phyloP scores from a whole-genome alignment of 495 filamentous ascomycete genomes.

The Neurospora sp. region DNA sequence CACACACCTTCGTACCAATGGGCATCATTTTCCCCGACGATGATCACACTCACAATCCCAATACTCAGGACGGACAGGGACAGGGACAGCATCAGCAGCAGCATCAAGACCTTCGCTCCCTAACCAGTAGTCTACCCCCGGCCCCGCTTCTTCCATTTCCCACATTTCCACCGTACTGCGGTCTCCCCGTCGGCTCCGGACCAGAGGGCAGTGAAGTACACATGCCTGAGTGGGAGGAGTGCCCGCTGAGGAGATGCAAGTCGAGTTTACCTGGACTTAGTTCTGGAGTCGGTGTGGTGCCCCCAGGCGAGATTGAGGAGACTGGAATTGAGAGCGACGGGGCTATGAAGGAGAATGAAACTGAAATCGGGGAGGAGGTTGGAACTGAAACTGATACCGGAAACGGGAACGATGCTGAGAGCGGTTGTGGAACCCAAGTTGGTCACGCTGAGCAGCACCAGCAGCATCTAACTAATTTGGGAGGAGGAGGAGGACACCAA shows the following conservation, averaged over 20 bases:
- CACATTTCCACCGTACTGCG: slow-evolving; percentile 7
- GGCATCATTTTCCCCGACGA: background rate
- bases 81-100: background rate
- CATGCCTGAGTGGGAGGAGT: slow-evolving; percentile 14
- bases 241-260: slow-evolving; percentile 4
- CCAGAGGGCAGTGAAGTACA: slow-evolving; percentile 22
- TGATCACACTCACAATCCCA: background rate
- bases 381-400: background rate
- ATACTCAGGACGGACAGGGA: background rate
- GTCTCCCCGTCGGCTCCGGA: slow-evolving; percentile 32
- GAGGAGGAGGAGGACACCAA: background rate
- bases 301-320: background rate
- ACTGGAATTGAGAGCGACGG: background rate
- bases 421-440: background rate
- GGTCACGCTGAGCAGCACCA: background rate
- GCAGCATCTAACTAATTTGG: background rate
- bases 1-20: background rate
- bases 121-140: background rate
- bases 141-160: background rate
- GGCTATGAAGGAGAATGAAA: too few relatives aligned
- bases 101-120: background rate
- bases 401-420: background rate
- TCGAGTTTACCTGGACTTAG: background rate
- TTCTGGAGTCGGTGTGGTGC: background rate
- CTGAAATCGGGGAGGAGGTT: background rate